Base-by-base conservation (phyloP, 2,329 filamentous ascomycete genomes). In the Fusarium sp. region DNA sequence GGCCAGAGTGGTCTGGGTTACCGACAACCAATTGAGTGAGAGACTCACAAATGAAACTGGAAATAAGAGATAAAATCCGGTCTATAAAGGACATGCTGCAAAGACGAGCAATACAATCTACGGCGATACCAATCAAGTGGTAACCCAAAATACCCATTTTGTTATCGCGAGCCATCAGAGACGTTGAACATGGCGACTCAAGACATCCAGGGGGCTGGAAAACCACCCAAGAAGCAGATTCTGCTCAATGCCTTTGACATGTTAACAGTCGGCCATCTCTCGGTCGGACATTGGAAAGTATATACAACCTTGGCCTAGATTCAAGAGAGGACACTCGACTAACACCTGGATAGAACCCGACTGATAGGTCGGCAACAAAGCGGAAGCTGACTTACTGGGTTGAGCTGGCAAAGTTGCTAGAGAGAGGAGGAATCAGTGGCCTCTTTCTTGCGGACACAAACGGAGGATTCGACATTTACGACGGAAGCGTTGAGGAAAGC, bases 401-500 rank as follows among this genome's bases (percentile, higher is more conserved):
- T 3, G 75, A 82, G 1, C 75, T 88, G 2, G 87, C 86, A 2
- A 82, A 87, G 63, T 81, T 88, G 3, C 85, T 88, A 43, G 82
- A 82, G 16, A 33, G 22, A 13, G 85, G 84, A 24, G 86, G 86
- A 35, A 87, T 88, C 70, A 86, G 88, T 68, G 85, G 83, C 13
- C 83, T 88, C 48, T 88, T 88, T 79, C 83, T 88, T 56, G 87
- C 87, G 5, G 87, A 88, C 68, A 39, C 37, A 5, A 39, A 39
- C 18, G 37, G 37, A n/a, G 37, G 37, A 39, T 39, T 39, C 1
- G 37, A 39, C 37, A n/a, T 39, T 2, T 39, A 39, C 2, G 37
- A 16, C 37, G 41, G 66, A 14, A 76, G 68, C 29, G 65, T 75
- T 33, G 59, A 69, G 22, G 62, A 65, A 31, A 22, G 39, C 8